Conservation (phyloP, 225 moss, liverwort and hornwort genomes). For the Straminergon stramineum region DNA sequence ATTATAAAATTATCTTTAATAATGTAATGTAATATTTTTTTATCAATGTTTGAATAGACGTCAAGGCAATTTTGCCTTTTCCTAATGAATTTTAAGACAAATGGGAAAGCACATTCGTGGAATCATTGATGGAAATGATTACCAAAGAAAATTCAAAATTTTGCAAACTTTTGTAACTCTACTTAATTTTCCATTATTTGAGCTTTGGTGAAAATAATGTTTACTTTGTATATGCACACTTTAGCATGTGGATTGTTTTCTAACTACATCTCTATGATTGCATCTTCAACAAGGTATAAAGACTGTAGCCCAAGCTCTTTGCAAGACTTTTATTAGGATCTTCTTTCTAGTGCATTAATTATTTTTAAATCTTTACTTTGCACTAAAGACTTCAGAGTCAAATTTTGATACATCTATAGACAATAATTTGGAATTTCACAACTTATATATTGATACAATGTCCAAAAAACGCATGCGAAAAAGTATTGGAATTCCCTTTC, state of each 20-base stretch:
- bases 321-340: neutral
- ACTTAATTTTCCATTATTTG: neutral
- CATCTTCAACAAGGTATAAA: neutral
- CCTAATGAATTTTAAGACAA: too few relatives aligned
- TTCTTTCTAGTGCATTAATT: neutral
- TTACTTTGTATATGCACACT: neutral
- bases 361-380: neutral
- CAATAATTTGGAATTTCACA: neutral
- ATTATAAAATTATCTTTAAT: too few relatives aligned
- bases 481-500: neutral
- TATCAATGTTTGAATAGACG: too few relatives aligned
- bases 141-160: neutral
- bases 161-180: neutral
- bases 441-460: neutral
- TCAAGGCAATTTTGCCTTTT: too few relatives aligned
- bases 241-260: neutral
- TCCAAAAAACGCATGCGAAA: neutral
- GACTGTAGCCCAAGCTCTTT: neutral
- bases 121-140: neutral
- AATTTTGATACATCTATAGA: neutral
- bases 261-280: neutral
- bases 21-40: too few relatives aligned
- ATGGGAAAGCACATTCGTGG: neutral
- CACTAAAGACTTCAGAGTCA: too few relatives aligned
- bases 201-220: rapidly evolving